Percentiles rank a stretch among this genome's conserved stretches.
phyloP scores from a whole-genome alignment of 2,329 filamentous ascomycete species.

The Pestalotiopsis sp. region DNA sequence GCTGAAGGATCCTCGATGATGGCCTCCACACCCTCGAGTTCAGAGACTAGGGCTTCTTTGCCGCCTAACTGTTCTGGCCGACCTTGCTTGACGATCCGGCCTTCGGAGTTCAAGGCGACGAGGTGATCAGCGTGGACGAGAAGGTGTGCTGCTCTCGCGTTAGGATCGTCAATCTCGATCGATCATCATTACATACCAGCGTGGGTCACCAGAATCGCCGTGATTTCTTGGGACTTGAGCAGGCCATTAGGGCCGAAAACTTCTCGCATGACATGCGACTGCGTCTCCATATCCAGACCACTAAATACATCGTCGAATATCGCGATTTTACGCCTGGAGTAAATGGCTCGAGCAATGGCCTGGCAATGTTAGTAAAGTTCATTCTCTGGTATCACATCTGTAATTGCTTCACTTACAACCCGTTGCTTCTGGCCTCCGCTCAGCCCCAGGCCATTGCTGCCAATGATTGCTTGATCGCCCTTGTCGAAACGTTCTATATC shows the following conservation, averaged over 20 bases:
- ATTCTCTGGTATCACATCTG: not conserved
- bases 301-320: slow-evolving; percentile 13
- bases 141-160: slow-evolving; percentile 1
- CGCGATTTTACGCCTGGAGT: not conserved
- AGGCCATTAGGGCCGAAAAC: slow-evolving; percentile 5
- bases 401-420: slow-evolving; percentile 19
- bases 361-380: slow-evolving; percentile 24
- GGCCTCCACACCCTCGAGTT: not conserved
- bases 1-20: not conserved
- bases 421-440: slow-evolving; percentile 14
- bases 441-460: slow-evolving; percentile 9
- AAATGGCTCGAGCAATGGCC: slow-evolving; percentile 11
- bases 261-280: not conserved
- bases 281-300: slow-evolving; percentile 10
- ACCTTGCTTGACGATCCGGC: slow-evolving; percentile 31
- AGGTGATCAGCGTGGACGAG: slow-evolving; percentile 35
- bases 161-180: not conserved
- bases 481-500: not conserved
- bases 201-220: slow-evolving; percentile 9
- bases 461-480: slow-evolving; percentile 8
- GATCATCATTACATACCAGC: slow-evolving; percentile 18
- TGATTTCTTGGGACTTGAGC: not conserved
- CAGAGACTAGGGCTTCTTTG: not conserved
- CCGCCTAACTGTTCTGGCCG: slow-evolving; percentile 10
- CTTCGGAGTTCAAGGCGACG: slow-evolving; percentile 28